Base-by-base conservation (phyloP, 2,329 filamentous ascomycete species). In the Ophiosphaerella herpotricha region DNA sequence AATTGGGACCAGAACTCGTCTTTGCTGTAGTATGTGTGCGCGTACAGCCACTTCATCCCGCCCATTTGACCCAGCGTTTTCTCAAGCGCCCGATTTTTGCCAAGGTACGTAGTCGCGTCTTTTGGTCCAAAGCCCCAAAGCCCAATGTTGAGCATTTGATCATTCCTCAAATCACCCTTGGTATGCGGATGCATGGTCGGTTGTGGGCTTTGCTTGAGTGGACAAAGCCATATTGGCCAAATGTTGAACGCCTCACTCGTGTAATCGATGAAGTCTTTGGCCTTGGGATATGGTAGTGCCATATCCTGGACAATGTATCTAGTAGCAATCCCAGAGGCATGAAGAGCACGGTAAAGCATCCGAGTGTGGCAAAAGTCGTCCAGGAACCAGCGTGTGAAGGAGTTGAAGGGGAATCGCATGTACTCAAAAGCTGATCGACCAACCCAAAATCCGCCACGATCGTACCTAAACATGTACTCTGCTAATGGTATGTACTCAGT, bases 81-180 rank as follows among this genome's bases (percentile, higher is more conserved):
- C 70, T 89, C 87, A 1, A 90, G 74, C 0, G 76, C 77, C 1
- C 84, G 79, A 66, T 89, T 89, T 42, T 77, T 74, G 1, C 63
- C 59, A 7, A 87, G 74, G 43, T 82, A 82, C 8, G 61, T 57
- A 5, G 61, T 51, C 6, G 60, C 58, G 13, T 72, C 60, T 76
- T 7, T 76, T 55, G 33, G 86, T 80, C 21, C 87, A 85, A 74
- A 85, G 84, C 90, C 90, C 90, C 90, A 96, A 16, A 95, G 81
- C 24, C 82, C 82, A 35, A 85, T 75, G 56, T 85, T 85, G 41
- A 84, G 73, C 60, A 82, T 75, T 66, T 70, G 64, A 12, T 68
- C 64, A 13, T 57, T 58, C 26, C 62, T 56, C 9, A 67, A 41
- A 14, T 59, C 49, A 18, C 63, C 64, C 36, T 66, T 71, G 1